A percentile compares a stretch with the other conserved stretches of the same genome.
Conservation (phyloP, 768 basidiomycete genomes). For the Collybia mongolica region DNA sequence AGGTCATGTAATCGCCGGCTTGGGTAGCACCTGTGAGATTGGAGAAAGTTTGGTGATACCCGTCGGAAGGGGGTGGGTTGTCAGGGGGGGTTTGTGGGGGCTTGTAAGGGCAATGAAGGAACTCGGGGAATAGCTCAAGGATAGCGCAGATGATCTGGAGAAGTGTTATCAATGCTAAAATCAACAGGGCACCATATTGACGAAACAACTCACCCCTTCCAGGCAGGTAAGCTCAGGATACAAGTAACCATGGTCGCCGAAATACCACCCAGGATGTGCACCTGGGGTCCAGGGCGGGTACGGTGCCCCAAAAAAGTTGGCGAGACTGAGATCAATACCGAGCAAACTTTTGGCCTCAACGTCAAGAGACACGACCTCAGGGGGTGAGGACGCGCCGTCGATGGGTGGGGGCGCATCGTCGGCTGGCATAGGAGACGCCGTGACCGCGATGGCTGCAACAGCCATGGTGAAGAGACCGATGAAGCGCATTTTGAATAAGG, state of each 20-base stretch:
- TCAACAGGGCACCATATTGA: background rate
- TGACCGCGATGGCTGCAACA: constrained; percentile 17
- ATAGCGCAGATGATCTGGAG: constrained; percentile 38
- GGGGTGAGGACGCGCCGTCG: too few relatives aligned
- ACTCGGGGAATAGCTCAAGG: constrained; percentile 31
- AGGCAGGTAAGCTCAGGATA: constrained; percentile 30
- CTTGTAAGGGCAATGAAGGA: constrained; percentile 35
- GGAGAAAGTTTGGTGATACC: constrained; percentile 37
- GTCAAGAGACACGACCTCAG: background rate
- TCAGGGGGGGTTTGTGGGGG: too few relatives aligned
- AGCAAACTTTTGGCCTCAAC: constrained; percentile 15
- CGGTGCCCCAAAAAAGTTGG: constrained; percentile 38
- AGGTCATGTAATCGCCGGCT: constrained; percentile 40
- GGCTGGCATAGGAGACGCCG: constrained; percentile 15
- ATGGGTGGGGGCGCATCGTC: too few relatives aligned
- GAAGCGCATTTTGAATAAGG: constrained; percentile 27
- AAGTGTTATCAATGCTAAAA: background rate
- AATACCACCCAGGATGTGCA: constrained; percentile 42
- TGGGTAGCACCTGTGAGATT: constrained; percentile 43
- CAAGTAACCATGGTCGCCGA: constrained; percentile 26
- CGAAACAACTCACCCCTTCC: constrained; percentile 23
- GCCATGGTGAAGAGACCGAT: constrained; percentile 21
- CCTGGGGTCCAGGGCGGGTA: constrained; percentile 32
- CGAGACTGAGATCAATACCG: constrained; percentile 25
- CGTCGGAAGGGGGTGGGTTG: constrained; percentile 20